Conservation (phyloP, 129 eudicot species). For the Flaveria linearis region DNA sequence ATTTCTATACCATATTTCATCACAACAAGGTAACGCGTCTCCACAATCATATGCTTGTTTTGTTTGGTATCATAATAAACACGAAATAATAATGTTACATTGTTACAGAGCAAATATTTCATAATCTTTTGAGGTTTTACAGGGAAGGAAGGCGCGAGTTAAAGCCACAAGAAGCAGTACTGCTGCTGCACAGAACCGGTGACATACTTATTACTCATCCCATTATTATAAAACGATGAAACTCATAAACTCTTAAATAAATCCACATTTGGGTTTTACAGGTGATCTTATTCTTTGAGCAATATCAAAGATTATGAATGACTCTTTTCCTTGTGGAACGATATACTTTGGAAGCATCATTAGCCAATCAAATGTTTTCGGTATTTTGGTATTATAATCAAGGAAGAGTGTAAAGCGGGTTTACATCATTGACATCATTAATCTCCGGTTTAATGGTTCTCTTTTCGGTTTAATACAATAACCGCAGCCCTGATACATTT, state of each 20-base stretch:
- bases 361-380: slow-evolving; percentile 7
- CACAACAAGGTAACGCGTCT: slow-evolving; percentile 4
- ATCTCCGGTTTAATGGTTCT: not conserved
- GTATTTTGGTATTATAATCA: slow-evolving; percentile 23
- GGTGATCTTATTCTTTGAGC: slow-evolving; percentile 35
- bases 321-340: slow-evolving; percentile 5
- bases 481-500: not conserved
- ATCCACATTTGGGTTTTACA: slow-evolving; percentile 48
- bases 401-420: not conserved
- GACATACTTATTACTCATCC: slow-evolving; percentile 40
- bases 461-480: slow-evolving; percentile 1
- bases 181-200: slow-evolving; percentile 68
- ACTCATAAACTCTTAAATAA: slow-evolving; percentile 36
- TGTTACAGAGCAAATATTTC: not conserved
- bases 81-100: slow-evolving; percentile 8
- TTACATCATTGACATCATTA: not conserved
- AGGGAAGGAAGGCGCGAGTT: slow-evolving; percentile 96
- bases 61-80: not conserved
- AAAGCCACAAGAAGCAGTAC: slow-evolving; percentile 89
- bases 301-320: slow-evolving; percentile 9
- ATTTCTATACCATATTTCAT: not conserved
- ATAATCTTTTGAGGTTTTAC: slow-evolving; percentile 25
- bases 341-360: not conserved
- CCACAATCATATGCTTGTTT: not conserved
- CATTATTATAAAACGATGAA: slow-evolving; percentile 39